Conservation (phyloP, 257 asterid species). For the Mentha longifolia region DNA sequence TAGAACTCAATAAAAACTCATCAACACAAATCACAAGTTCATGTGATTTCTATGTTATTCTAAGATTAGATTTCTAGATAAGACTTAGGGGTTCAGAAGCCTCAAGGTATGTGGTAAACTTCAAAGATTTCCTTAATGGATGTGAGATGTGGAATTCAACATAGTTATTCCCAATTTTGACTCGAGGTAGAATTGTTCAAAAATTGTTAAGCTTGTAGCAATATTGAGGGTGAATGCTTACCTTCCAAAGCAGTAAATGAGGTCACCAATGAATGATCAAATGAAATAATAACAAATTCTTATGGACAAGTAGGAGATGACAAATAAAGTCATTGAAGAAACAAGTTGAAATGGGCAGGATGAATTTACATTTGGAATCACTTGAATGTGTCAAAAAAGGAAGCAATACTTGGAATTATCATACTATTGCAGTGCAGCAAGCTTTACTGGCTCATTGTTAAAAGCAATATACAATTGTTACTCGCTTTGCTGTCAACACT, state of each 20-base stretch:
- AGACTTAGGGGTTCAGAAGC: neutral
- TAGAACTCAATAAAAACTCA: neutral
- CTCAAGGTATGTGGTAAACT: neutral
- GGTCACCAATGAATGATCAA: constrained; percentile 9
- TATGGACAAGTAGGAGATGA: neutral
- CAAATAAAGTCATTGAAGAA: neutral
- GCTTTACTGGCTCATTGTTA: no score
- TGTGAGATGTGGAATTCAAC: neutral
- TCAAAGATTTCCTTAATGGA: no score
- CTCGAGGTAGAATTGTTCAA: neutral
- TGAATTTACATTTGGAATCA: neutral
- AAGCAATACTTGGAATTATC: neutral
- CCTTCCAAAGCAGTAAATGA: neutral
- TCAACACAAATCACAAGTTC: constrained; percentile 2
- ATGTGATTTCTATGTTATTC: neutral
- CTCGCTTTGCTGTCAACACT: neutral
- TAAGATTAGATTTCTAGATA: constrained; percentile 11
- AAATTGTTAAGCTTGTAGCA: neutral
- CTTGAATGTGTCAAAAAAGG: neutral
- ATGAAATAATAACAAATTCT: neutral
- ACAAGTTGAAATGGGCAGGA: neutral
- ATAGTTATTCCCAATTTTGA: neutral
- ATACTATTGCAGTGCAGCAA: neutral
- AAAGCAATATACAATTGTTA: no score
- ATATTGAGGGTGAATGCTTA: no score